A percentile compares a stretch with the other conserved stretches of the same genome.
These are phyloP conservation scores for Parmales sp. DNA, from an alignment of 108 stramenopile species.

Conservation along the genomic window DNA sequence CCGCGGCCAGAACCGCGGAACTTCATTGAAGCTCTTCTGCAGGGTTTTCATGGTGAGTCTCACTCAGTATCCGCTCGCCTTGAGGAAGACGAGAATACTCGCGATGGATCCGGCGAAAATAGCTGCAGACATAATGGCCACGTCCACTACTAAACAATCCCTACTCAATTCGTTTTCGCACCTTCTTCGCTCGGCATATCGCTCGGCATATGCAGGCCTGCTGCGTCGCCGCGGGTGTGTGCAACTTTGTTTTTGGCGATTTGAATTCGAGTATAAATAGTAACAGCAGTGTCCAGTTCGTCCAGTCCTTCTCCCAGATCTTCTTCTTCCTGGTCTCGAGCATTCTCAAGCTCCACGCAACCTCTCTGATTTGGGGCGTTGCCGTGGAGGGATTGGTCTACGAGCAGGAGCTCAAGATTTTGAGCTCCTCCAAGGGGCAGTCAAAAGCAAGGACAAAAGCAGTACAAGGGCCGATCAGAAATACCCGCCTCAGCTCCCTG, in stretches of 20 bases:
- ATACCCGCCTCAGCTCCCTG: no score
- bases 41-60: constrained; percentile 60
- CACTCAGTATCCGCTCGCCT: constrained; percentile 57
- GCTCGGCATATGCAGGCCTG: no score
- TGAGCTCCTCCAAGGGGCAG: background rate
- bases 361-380: constrained; percentile 74
- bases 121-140: no score
- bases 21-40: constrained; percentile 68
- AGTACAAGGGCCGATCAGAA: background rate
- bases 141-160: no score
- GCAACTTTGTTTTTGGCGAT: background rate
- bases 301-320: constrained; percentile 48
- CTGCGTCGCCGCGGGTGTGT: no score
- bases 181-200: no score
- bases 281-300: no score
- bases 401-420: constrained; percentile 58
- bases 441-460: background rate
- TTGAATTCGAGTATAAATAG: background rate
- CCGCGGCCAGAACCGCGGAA: constrained; percentile 76
- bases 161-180: no score
- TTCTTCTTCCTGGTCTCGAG: constrained; percentile 73
- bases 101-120: no score
- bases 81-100: no score
- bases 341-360: constrained; percentile 74
- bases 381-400: constrained; percentile 83